A percentile compares a stretch with the other conserved stretches of the same genome.
Conservation (phyloP, 495 filamentous ascomycete genomes). For the Cudoniella acicularis region DNA sequence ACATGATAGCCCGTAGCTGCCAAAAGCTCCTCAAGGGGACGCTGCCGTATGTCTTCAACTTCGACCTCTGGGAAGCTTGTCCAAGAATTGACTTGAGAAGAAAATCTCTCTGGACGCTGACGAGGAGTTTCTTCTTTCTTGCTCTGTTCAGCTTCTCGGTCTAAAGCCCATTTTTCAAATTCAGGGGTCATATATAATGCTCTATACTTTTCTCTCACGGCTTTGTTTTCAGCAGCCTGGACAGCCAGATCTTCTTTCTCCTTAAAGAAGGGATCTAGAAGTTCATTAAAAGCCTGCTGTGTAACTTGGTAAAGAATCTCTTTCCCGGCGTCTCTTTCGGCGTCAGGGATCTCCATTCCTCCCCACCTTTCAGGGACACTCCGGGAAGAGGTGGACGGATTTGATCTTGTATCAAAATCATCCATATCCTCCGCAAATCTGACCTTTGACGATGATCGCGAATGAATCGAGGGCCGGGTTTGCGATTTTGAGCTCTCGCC, state of each 20-base stretch:
- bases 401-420: conserved; percentile 71
- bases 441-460: conserved; percentile 80
- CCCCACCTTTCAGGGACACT: conserved; percentile 82
- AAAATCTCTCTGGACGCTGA: not conserved
- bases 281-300: conserved; percentile 86
- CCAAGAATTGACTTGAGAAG: not conserved
- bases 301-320: conserved; percentile 89
- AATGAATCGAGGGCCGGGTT: conserved; percentile 52
- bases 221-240: conserved; percentile 59
- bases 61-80: conserved; percentile 24
- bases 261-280: conserved; percentile 82
- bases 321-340: conserved; percentile 76
- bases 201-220: conserved; percentile 55
- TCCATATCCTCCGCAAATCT: conserved; percentile 73
- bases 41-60: conserved; percentile 24
- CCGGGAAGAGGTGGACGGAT: conserved; percentile 74
- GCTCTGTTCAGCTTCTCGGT: conserved; percentile 8
- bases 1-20: conserved; percentile 19
- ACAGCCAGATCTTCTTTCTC: conserved; percentile 74
- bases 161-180: conserved; percentile 22
- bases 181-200: conserved; percentile 43
- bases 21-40: conserved; percentile 17
- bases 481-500: conserved; percentile 21
- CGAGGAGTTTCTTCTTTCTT: not conserved
- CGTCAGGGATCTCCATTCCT: conserved; percentile 75